A percentile compares a stretch with the other conserved stretches of the same genome.
Evolutionary conservation across 371 early-diverging fungal species (phyloP).

Genomic region (Rhizopus delemar): DNA sequence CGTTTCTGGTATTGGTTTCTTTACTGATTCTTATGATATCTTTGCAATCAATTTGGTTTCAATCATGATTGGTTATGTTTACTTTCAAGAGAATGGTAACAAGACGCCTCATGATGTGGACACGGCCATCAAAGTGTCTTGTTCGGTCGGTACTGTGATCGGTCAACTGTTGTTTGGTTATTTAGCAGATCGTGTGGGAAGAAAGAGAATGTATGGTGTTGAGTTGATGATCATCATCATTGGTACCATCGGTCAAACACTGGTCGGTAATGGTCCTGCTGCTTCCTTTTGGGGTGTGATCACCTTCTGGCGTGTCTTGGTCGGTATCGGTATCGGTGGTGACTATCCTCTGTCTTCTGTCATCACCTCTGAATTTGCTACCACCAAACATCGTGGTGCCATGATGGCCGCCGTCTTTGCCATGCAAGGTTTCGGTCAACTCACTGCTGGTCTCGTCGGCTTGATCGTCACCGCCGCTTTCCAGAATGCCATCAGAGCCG

Average conservation of each 20-base stretch:
- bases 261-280: slow-evolving; percentile 60
- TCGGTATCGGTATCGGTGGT: slow-evolving; percentile 82
- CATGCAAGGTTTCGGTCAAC: slow-evolving; percentile 85
- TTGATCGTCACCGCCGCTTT: slow-evolving; percentile 60
- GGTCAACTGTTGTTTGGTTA: slow-evolving; percentile 81
- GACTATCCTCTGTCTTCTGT: slow-evolving; percentile 77
- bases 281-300: slow-evolving; percentile 66
- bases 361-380: slow-evolving; percentile 84
- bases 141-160: slow-evolving; percentile 74
- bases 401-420: slow-evolving; percentile 87
- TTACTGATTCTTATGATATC: slow-evolving; percentile 88
- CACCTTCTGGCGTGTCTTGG: slow-evolving; percentile 75
- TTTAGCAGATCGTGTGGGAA: slow-evolving; percentile 77
- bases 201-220: slow-evolving; percentile 82
- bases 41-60: slow-evolving; percentile 84
- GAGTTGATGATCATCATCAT: slow-evolving; percentile 78
- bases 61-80: slow-evolving; percentile 74
- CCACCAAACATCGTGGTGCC: slow-evolving; percentile 72
- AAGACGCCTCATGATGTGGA: slow-evolving; percentile 62
- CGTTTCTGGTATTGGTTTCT: slow-evolving; percentile 87
- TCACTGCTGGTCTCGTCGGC: slow-evolving; percentile 71
- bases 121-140: slow-evolving; percentile 71
- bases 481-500: slow-evolving; percentile 52
- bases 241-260: slow-evolving; percentile 71
- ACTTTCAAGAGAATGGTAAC: slow-evolving; percentile 42